Evolutionary conservation across 257 asterid genomes (phyloP).

Genomic region (Forsythia viridissima): DNA sequence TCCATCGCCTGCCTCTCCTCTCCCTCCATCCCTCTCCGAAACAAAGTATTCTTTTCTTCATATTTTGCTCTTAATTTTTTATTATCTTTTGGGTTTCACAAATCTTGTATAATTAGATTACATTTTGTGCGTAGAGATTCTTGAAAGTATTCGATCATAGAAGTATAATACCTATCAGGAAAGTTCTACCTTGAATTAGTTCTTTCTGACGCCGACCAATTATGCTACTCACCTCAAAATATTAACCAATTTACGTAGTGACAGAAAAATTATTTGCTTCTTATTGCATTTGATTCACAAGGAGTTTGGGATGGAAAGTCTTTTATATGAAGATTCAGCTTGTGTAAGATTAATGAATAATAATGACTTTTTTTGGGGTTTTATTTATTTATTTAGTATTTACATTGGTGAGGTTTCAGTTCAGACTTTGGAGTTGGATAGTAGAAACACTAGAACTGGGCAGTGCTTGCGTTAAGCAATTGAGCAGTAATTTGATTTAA

Average conservation of each 20-base stretch:
- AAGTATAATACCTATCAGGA: not conserved
- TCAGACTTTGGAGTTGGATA: not conserved
- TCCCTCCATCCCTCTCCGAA: constrained; percentile 63
- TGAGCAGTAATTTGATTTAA: not conserved
- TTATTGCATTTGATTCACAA: too few relatives aligned
- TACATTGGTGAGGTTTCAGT: too few relatives aligned
- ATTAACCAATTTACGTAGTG: not conserved
- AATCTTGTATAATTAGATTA: too few relatives aligned
- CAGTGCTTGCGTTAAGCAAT: not conserved
- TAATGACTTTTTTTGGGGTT: too few relatives aligned
- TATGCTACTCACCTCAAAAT: not conserved
- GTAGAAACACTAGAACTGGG: not conserved
- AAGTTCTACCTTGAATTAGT: not conserved
- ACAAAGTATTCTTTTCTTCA: constrained; percentile 52
- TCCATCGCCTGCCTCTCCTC: constrained; percentile 81
- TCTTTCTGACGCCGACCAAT: not conserved
- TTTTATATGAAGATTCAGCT: too few relatives aligned
- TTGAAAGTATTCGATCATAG: not conserved
- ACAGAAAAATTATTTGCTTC: too few relatives aligned
- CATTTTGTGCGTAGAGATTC: not conserved
- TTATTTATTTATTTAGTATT: too few relatives aligned
- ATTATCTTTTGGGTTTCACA: not conserved
- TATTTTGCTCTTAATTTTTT: not conserved
- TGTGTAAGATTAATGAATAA: too few relatives aligned
- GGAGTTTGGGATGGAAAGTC: not conserved